phyloP scores from a whole-genome alignment of 2,329 filamentous ascomycete genomes.

The Fusarium hostae region DNA sequence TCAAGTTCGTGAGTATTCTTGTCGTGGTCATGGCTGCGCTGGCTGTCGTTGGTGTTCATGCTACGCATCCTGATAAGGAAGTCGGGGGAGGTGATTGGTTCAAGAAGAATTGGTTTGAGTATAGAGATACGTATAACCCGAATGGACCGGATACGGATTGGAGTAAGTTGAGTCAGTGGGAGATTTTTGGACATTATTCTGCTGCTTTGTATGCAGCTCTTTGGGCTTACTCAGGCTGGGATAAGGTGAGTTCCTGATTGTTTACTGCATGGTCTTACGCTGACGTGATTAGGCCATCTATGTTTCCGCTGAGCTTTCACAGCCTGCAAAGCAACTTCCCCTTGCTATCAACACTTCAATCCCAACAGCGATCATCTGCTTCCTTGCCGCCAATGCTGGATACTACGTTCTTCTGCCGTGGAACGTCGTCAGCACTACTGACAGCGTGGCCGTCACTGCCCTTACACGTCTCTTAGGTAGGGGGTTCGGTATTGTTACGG shows the following conservation, averaged over 20 bases:
- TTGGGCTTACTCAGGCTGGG: slow-evolving; percentile 75
- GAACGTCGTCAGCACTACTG: slow-evolving; percentile 66
- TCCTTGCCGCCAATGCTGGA: slow-evolving; percentile 68
- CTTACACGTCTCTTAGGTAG: slow-evolving; percentile 65
- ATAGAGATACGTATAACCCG: slow-evolving; percentile 60
- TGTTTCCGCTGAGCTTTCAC: slow-evolving; percentile 63
- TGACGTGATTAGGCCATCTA: slow-evolving; percentile 59
- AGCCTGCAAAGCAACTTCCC: slow-evolving; percentile 65
- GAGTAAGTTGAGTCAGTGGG: slow-evolving; percentile 63
- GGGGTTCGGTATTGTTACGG: slow-evolving; percentile 63
- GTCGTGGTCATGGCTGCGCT: slow-evolving; percentile 61
- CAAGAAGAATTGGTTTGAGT: slow-evolving; percentile 65
- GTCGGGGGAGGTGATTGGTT: slow-evolving; percentile 63
- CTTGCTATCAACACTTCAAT: slow-evolving; percentile 71
- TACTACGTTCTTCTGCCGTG: slow-evolving; percentile 73
- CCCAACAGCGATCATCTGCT: slow-evolving; percentile 68
- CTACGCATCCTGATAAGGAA: slow-evolving; percentile 49
- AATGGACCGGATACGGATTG: slow-evolving; percentile 63
- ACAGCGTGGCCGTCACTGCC: slow-evolving; percentile 72
- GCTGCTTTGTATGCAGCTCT: slow-evolving; percentile 70
- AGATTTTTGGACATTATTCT: slow-evolving; percentile 68
- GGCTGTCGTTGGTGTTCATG: slow-evolving; percentile 57
- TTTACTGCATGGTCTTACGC: fast-evolving
- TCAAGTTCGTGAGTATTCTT: slow-evolving; percentile 63
- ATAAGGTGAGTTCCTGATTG: slow-evolving; percentile 60